Evolutionary conservation across 139 green algal genomes (phyloP).

Genomic region (Chlamydomonas asymmetrica): DNA sequence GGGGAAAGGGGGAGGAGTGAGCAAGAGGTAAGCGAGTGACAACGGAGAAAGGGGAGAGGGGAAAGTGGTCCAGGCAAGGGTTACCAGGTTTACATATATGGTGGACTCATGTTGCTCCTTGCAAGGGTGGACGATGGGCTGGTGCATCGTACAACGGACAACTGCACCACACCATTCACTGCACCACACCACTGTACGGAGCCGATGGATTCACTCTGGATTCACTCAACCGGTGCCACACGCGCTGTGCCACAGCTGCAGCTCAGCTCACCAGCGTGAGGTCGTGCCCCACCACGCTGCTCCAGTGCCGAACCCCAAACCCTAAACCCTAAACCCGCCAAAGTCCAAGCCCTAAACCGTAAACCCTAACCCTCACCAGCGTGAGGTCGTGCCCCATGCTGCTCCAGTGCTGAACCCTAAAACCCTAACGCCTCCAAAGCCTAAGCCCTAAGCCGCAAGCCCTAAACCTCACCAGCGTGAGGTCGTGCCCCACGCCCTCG

Average conservation of each 20-base stretch:
- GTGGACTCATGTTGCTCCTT: too few relatives aligned
- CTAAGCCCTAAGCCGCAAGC: too few relatives aligned
- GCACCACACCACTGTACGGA: slow-evolving; percentile 1
- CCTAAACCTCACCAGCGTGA: slow-evolving; percentile 40
- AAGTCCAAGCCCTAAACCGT: too few relatives aligned
- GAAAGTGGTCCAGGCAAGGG: too few relatives aligned
- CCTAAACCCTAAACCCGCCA: background rate
- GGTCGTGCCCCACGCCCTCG: slow-evolving; percentile 37
- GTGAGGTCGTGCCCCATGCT: background rate
- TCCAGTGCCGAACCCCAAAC: background rate
- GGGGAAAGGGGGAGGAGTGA: background rate
- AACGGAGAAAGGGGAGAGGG: too few relatives aligned
- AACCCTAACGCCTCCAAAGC: background rate
- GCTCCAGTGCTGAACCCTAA: background rate
- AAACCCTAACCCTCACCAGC: too few relatives aligned
- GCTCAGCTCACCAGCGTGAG: background rate
- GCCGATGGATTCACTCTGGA: slow-evolving; percentile 2
- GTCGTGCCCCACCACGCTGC: background rate
- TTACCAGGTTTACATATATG: too few relatives aligned
- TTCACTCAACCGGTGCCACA: too few relatives aligned
- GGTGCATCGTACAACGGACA: too few relatives aligned
- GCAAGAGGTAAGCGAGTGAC: background rate
- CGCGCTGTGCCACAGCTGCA: too few relatives aligned
- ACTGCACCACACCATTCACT: too few relatives aligned
- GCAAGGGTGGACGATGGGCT: too few relatives aligned